phyloP scores from a whole-genome alignment of 1,284 basidiomycete species.

The Phenoliferia sp. region DNA sequence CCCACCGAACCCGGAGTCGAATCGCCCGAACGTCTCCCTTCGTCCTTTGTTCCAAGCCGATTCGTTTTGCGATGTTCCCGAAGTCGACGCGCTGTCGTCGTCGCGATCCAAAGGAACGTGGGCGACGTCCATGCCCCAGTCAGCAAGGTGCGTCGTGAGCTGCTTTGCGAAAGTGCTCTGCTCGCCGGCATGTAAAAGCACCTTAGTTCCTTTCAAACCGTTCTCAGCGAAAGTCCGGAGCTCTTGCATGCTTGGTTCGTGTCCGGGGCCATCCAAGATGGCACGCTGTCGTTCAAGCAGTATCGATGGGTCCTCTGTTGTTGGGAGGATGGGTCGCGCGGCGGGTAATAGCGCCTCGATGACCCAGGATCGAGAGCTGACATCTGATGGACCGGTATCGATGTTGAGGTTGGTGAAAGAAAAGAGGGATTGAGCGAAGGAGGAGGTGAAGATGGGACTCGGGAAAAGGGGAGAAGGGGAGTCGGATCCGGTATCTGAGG shows the following conservation, averaged over 20 bases:
- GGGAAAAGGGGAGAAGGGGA: constrained; percentile 33
- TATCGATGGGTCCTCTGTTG: constrained; percentile 14
- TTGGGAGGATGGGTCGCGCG: constrained; percentile 11
- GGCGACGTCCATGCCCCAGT: constrained; percentile 87
- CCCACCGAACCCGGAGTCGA: constrained; percentile 36
- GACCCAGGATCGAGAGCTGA: constrained; percentile 13
- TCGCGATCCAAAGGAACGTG: constrained; percentile 59
- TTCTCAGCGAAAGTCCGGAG: constrained; percentile 71
- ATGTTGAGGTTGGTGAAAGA: constrained; percentile 12
- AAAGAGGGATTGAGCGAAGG: constrained; percentile 20
- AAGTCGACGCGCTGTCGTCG: constrained; percentile 3
- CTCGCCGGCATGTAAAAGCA: constrained; percentile 71
- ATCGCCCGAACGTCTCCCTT: constrained; percentile 7
- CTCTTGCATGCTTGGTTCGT: constrained; percentile 47
- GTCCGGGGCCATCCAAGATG: constrained; percentile 39
- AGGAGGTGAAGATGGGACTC: constrained; percentile 12
- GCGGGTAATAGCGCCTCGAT: constrained; percentile 19
- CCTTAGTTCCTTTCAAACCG: constrained; percentile 67
- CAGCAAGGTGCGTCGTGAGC: constrained; percentile 81
- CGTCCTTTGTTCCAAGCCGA: not conserved
- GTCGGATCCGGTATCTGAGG: constrained; percentile 46
- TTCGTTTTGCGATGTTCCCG: constrained; percentile 17
- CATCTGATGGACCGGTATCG: not conserved
- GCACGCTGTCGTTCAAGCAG: constrained; percentile 42
- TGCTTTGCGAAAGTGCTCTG: constrained; percentile 82